Evolutionary conservation across 139 green algal genomes (phyloP), one percentile per base, ranked within the genome.

Genomic region (Chlorella sorokiniana): DNA sequence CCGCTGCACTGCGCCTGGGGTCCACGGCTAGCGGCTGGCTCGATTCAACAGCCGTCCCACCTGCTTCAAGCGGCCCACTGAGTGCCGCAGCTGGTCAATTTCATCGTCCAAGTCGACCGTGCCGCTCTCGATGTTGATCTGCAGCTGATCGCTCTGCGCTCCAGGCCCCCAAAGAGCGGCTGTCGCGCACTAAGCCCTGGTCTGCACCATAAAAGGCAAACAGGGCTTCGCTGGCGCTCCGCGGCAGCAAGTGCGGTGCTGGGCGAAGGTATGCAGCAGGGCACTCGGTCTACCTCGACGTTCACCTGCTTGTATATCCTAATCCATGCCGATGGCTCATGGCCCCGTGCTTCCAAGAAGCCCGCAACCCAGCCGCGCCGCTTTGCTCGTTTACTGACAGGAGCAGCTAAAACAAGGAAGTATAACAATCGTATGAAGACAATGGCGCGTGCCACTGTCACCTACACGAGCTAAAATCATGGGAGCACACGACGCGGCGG

Each of bases 1-100:
- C 4, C 61, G 61, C 4, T 35, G 14, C n/a, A n/a, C n/a, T n/a
- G n/a, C n/a, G n/a, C n/a, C n/a, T n/a, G n/a, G n/a, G n/a, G n/a
- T n/a, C n/a, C n/a, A n/a, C 62, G 27, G 31, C 31, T 44, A 35
- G 29, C 33, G 23, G 62, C 62, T 40, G 31, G 31, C 1, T 31
- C 33, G 27, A 31, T 23, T 44, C 1, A 20, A 8, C 2, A 5
- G 16, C 22, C 38, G 3, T 10, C 65, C 11, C 68, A 89, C 83
- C 86, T 86, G 52, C 69, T 90, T 90, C 11, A 90, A 51, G 11
- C 76, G 61, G 22, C 86, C 76, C 51, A 90, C 41, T 38, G 84
- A 76, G n/a, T 72, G 56, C 18, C 83, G 68, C 23, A 90, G 76
- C 40, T 86, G 83, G 11, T 86, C 83, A 5, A 90, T 85, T 52